Conservation (phyloP, 768 basidiomycete species). For the Cystobasidium tubakii region DNA sequence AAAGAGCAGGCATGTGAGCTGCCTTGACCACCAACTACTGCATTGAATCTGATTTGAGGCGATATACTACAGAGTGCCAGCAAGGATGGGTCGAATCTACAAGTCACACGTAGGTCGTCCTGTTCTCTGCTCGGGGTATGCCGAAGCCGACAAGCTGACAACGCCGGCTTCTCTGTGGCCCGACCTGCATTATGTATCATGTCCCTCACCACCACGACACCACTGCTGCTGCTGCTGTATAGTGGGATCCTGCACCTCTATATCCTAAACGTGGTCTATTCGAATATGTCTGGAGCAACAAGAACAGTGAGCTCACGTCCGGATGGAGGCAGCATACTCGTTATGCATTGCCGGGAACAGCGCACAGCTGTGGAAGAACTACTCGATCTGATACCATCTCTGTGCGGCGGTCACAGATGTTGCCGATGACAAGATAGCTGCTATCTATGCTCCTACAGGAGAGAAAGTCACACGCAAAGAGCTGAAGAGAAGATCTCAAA, state of each 20-base stretch:
- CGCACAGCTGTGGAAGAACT: too few relatives aligned
- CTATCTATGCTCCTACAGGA: constrained; percentile 31
- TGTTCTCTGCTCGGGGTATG: not conserved
- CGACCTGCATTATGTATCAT: not conserved
- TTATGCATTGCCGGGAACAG: too few relatives aligned
- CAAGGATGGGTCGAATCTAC: constrained; percentile 21
- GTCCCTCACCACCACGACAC: not conserved
- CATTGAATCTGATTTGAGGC: too few relatives aligned
- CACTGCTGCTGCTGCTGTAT: not conserved
- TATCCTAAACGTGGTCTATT: constrained; percentile 31
- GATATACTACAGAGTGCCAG: not conserved
- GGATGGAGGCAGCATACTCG: not conserved
- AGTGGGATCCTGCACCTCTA: constrained; percentile 31
- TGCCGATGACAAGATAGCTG: constrained; percentile 24
- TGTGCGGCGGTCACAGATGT: not conserved
- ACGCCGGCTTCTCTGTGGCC: not conserved
- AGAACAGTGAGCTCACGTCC: constrained; percentile 20
- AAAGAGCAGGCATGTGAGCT: not conserved
- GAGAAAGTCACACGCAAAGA: constrained; percentile 30
- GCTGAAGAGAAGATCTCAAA: constrained; percentile 12
- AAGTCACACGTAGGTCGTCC: constrained; percentile 21
- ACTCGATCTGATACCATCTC: not conserved
- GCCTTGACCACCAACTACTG: not conserved
- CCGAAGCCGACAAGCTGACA: not conserved
- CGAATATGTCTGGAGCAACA: constrained; percentile 35